Percentiles rank a stretch among this genome's conserved stretches.
These are phyloP conservation scores for Austropuccinia psidii DNA, from an alignment of 1,284 basidiomycete genomes.

Conservation along the genomic window DNA sequence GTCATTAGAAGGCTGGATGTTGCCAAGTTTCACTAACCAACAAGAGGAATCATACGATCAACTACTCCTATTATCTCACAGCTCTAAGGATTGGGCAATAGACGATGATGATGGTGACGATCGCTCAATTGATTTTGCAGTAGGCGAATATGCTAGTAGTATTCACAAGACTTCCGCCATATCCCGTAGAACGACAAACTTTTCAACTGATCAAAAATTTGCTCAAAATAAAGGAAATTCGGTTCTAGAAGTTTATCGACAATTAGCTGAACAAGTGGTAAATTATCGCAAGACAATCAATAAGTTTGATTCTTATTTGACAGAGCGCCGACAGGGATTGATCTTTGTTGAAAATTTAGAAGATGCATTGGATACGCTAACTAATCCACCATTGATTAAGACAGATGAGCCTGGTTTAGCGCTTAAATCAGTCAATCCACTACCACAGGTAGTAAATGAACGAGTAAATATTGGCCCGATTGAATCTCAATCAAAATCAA, in stretches of 20 bases:
- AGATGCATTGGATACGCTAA: conserved; percentile 60
- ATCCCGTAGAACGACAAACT: conserved; percentile 51
- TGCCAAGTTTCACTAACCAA: neutral
- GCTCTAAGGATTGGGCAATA: conserved; percentile 16
- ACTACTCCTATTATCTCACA: neutral
- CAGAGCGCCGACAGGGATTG: conserved; percentile 77
- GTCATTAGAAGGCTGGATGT: conserved; percentile 44
- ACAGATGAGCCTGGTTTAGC: neutral
- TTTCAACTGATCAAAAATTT: neutral
- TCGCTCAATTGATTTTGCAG: conserved; percentile 64
- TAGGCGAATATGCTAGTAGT: conserved; percentile 57
- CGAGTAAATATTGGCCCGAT: too few relatives aligned
- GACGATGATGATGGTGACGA: conserved; percentile 60
- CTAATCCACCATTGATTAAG: neutral
- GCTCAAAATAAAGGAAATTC: neutral
- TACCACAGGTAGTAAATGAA: conserved; percentile 12
- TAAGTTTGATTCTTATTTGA: conserved; percentile 73
- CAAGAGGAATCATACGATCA: neutral
- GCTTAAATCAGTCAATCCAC: neutral
- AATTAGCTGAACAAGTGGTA: conserved; percentile 55
- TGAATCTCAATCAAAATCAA: conserved; percentile 1
- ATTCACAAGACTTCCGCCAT: conserved; percentile 53
- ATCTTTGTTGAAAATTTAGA: conserved; percentile 86
- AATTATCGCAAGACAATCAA: conserved; percentile 65
- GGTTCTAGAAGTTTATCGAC: conserved; percentile 40